phyloP scores from a whole-genome alignment of 495 filamentous ascomycete genomes.

The Penicillium crystallinum region DNA sequence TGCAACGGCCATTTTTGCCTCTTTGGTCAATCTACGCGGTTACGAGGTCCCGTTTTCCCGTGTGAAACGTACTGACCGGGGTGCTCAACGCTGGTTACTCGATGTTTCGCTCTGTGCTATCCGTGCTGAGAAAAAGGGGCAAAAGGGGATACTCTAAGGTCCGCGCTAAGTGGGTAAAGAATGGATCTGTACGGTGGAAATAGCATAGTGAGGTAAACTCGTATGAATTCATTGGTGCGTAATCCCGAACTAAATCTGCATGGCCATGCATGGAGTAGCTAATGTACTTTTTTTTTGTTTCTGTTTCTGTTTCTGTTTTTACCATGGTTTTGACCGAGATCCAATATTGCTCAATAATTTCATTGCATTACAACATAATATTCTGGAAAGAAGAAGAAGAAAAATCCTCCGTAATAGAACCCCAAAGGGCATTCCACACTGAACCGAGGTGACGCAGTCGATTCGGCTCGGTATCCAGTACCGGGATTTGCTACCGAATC shows the following conservation, averaged over 20 bases:
- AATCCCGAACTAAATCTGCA: neutral
- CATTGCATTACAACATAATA: neutral
- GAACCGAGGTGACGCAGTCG: slow-evolving; percentile 6
- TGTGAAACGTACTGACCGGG: too few relatives aligned
- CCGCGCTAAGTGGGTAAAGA: neutral
- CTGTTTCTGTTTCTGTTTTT: too few relatives aligned
- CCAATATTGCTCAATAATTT: too few relatives aligned
- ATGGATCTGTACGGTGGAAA: neutral
- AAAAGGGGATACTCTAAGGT: neutral
- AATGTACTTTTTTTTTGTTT: neutral
- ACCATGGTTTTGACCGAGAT: too few relatives aligned
- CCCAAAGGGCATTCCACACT: neutral
- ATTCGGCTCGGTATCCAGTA: neutral
- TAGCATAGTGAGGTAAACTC: too few relatives aligned
- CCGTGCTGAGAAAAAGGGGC: slow-evolving; percentile 19
- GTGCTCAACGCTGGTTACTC: too few relatives aligned
- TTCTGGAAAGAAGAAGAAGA: neutral
- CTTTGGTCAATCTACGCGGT: too few relatives aligned
- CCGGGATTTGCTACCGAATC: neutral
- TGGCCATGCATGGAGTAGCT: too few relatives aligned
- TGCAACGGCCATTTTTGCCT: too few relatives aligned
- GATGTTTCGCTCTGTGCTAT: too few relatives aligned
- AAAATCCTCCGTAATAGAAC: too few relatives aligned
- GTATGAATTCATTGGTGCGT: slow-evolving; percentile 10
- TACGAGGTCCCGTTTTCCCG: too few relatives aligned